Conservation (phyloP, 2,329 filamentous ascomycete genomes). For the Hypoxylon sp. region DNA sequence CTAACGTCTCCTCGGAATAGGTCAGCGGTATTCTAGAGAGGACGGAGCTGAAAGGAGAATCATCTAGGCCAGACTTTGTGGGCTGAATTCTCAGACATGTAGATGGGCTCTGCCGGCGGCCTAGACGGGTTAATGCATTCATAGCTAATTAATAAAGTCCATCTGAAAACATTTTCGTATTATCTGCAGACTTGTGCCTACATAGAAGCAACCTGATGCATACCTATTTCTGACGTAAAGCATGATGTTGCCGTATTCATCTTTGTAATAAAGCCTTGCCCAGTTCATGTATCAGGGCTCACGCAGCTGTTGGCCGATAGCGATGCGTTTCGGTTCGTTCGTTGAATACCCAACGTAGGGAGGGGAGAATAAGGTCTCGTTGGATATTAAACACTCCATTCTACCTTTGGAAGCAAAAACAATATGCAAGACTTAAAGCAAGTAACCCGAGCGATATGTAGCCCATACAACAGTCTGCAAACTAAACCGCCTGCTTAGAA, state of each 20-base stretch:
- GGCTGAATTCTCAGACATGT: not conserved
- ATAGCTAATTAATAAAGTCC: not conserved
- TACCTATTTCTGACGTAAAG: not conserved
- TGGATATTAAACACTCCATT: too few species aligned
- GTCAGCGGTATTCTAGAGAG: constrained; percentile 1
- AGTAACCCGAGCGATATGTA: too few species aligned
- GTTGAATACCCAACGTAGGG: too few species aligned
- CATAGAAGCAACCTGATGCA: not conserved
- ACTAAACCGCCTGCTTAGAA: too few species aligned
- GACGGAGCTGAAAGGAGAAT: constrained; percentile 4
- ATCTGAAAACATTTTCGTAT: not conserved
- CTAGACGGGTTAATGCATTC: not conserved
- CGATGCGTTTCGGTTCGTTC: too few species aligned
- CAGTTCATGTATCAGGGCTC: too few species aligned
- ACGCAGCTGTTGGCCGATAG: too few species aligned
- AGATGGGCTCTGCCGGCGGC: not conserved
- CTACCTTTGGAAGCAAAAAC: too few species aligned
- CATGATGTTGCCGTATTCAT: not conserved
- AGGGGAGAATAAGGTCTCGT: too few species aligned
- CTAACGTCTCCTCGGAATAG: constrained; percentile 16
- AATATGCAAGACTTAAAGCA: too few species aligned
- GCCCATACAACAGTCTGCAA: too few species aligned
- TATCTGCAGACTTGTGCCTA: not conserved
- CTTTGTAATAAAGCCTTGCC: too few species aligned
- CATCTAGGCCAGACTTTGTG: constrained; percentile 1